Percentiles rank a stretch among this genome's conserved stretches.
Conservation (phyloP, 345 rosid genomes). For the Barbarea vulgaris region DNA sequence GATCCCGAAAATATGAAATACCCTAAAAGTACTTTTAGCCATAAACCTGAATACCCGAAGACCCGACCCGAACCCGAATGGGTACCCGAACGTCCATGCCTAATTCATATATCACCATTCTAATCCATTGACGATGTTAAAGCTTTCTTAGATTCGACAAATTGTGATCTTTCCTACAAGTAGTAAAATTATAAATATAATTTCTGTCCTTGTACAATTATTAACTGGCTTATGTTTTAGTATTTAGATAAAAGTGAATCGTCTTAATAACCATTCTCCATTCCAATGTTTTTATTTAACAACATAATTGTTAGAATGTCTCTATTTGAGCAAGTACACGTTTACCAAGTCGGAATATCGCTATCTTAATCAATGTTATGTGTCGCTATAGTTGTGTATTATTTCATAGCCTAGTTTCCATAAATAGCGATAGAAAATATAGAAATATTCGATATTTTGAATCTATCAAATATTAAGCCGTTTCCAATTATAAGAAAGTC, state of each 20-base stretch:
- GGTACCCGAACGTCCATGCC: too few species aligned
- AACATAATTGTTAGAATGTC: background rate
- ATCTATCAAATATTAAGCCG: background rate
- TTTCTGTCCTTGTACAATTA: background rate
- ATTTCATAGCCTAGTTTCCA: background rate
- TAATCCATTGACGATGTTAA: background rate
- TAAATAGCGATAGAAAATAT: background rate
- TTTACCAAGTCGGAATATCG: background rate
- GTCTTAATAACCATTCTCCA: background rate
- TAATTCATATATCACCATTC: background rate
- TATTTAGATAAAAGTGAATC: background rate
- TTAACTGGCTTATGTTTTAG: background rate
- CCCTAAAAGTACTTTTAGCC: too few species aligned
- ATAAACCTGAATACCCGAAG: too few species aligned
- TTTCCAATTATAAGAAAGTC: background rate
- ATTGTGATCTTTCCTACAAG: background rate
- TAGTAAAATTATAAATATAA: background rate
- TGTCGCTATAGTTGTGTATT: background rate
- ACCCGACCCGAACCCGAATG: too few species aligned
- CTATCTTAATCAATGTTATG: background rate
- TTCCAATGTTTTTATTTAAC: background rate
- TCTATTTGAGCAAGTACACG: background rate
- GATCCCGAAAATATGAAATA: too few species aligned
- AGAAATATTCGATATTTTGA: background rate
- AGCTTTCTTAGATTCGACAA: background rate